A percentile compares a stretch with the other conserved stretches of the same genome.
These are phyloP conservation scores for Clavispora vitiphila DNA, from an alignment of 805 yeast species.

Conservation along the genomic window DNA sequence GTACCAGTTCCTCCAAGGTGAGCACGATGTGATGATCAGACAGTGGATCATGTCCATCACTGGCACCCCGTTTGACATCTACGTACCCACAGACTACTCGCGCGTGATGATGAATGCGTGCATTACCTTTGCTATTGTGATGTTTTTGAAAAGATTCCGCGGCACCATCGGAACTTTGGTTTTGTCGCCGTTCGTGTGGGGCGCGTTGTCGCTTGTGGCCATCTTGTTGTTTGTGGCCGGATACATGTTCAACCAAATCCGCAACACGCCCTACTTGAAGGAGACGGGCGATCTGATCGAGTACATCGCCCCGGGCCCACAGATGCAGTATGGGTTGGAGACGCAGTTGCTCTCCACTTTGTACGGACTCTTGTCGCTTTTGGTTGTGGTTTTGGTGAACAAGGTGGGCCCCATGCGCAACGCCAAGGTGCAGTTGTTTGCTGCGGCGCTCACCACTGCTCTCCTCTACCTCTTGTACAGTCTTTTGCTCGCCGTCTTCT, in stretches of 20 bases:
- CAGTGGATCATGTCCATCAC: slow-evolving; percentile 33
- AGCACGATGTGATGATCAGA: slow-evolving; percentile 32
- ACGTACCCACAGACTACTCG: slow-evolving; percentile 41
- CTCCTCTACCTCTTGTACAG: slow-evolving; percentile 57
- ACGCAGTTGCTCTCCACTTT: slow-evolving; percentile 77
- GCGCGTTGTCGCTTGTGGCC: slow-evolving; percentile 54
- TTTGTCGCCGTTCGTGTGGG: slow-evolving; percentile 64
- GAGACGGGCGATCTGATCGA: slow-evolving; percentile 8
- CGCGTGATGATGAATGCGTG: slow-evolving; percentile 33
- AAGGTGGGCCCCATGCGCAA: slow-evolving; percentile 48
- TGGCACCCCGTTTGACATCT: slow-evolving; percentile 30
- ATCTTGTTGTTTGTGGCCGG: slow-evolving; percentile 78
- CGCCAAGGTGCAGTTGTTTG: slow-evolving; percentile 43
- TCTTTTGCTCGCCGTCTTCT: slow-evolving; percentile 60
- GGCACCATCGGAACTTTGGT: slow-evolving; percentile 35
- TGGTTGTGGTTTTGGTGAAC: slow-evolving; percentile 53
- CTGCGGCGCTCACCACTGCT: slow-evolving; percentile 40
- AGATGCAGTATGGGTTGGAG: slow-evolving; percentile 78
- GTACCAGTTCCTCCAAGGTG: slow-evolving; percentile 45
- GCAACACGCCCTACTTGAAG: slow-evolving; percentile 48
- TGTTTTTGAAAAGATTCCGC: slow-evolving; percentile 23
- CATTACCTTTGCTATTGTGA: slow-evolving; percentile 24
- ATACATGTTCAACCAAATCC: slow-evolving; percentile 87
- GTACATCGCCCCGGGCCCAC: slow-evolving; percentile 9
- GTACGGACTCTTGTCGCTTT: slow-evolving; percentile 63